Conservation (phyloP, 2,329 filamentous ascomycete genomes). For the Passalora sequoiae region DNA sequence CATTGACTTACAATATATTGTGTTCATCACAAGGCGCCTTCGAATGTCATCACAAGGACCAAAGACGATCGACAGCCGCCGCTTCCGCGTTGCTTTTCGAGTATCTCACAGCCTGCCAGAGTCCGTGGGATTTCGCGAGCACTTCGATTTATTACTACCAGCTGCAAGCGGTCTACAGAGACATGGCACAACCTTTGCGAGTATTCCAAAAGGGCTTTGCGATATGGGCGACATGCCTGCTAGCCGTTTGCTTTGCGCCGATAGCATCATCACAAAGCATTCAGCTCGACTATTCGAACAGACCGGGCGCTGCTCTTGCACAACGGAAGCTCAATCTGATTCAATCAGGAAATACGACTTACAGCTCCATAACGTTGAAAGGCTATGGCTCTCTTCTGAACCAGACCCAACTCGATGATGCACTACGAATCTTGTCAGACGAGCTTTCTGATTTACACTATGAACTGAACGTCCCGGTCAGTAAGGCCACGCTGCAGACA, state of each 20-base stretch:
- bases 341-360: neutral
- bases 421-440: neutral
- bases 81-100: too few species aligned
- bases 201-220: neutral
- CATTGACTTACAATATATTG: neutral
- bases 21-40: neutral
- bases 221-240: neutral
- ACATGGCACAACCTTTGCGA: neutral
- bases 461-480: neutral
- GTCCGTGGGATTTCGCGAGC: neutral
- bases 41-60: neutral
- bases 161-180: neutral
- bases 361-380: neutral
- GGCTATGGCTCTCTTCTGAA: slow-evolving; percentile 1
- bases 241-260: neutral
- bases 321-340: neutral
- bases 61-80: too few species aligned
- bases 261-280: neutral
- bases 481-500: neutral
- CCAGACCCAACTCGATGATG: neutral
- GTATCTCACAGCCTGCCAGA: too few species aligned
- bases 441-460: neutral
- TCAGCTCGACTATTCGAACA: neutral
- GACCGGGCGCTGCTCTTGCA: neutral
- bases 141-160: neutral